Evolutionary conservation across 116 monocot genomes (phyloP), one percentile per base, ranked within the genome.

Genomic region (Papilionanthe hybrid): DNA sequence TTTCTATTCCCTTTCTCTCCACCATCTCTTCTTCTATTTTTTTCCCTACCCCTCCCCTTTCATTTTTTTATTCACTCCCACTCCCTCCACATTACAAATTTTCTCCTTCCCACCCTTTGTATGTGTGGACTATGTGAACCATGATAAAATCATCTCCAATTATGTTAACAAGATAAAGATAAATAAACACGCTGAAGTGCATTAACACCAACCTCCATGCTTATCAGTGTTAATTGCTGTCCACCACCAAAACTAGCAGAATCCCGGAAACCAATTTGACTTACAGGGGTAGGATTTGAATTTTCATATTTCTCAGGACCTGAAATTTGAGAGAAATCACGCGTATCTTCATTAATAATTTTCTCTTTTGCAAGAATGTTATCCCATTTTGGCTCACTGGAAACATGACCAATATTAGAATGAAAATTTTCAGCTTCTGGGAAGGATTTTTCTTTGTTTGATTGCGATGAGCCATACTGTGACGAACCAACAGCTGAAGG

Each of bases 241-340:
- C 93, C 94, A 81, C 83, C 57, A 79, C 93, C 94, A 78, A 79
- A 11, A 78, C 89, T 90, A 49, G 98, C 98, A 84, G 93, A 87
- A 79, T 94, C 98, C 72, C 91, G 82, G 79, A 98, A 98, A 80
- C 98, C 94, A 69, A 88, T 91, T 86, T 98, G 98, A 89, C 98
- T 98, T 9, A 98, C 79, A 81, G 98, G 98, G 12, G 98, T 98
- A 25, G 90, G 88, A 80, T 87, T 83, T 41, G 85, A 82, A 80
- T 88, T 98, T 77, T 80, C 83, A 78, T 88, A 83, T 77, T 76
- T 78, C 80, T 88, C 81, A 74, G 88, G 91, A 55, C 87, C 92
- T 44, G 98, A 94, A 80, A 94, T 89, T 83, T 98, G 98, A 71
- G 98, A 98, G 49, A 88, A 32, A 58, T 91, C 94, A 85, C 82